Evolutionary conservation across 495 filamentous ascomycete species (phyloP), one percentile per base, ranked within the genome.

Genomic region (Trichodelitschia bisporula): DNA sequence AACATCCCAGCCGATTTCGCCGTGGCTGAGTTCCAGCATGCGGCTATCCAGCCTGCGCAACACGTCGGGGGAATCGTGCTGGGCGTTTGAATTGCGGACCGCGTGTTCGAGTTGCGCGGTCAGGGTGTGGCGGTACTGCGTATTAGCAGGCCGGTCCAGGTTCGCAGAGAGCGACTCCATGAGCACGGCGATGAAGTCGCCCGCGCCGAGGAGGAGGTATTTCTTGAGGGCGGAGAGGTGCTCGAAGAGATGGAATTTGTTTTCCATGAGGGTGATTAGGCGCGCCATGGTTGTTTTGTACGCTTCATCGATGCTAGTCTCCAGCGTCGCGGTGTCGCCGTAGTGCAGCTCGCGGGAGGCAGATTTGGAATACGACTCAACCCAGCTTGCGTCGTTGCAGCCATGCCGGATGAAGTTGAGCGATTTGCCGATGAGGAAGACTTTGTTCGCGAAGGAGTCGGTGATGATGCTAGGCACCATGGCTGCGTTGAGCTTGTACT

Each of bases 1-100:
- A 50, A 86, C 90, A 48, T 99, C 89, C 89, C 89, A 99, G 36
- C 89, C 89, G 29, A 91, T 93, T 41, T 99, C 86, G 32, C 89
- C 89, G 46, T 91, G 82, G 30, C 72, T 78, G 29, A 92, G 64
- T 48, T 93, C 82, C 21, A 93, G 64, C 78, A 95, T 91, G 28
- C 89, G 77, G 10, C 86, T 82, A 52, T 99, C 89, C 5, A 99
- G 64, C 12, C 89, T 69, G 19, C 77, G 71, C 20, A 95, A 61
- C 18, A 95, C 80, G 44, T 99, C 89, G n/a, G 73, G 67, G 5
- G 71, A 68, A 51, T 99, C 89, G 45, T 77, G 89, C 46, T 95
- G 89, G 12, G 89, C 89, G 53, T 95, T 99, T 19, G 83, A 93
- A 32, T 79, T 79, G 34, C 84, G 76, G 43, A 95, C 90, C 13